These are phyloP conservation scores for Gracilaria vermiculophylla DNA, from an alignment of 23 red algal species.

Conservation along the genomic window DNA sequence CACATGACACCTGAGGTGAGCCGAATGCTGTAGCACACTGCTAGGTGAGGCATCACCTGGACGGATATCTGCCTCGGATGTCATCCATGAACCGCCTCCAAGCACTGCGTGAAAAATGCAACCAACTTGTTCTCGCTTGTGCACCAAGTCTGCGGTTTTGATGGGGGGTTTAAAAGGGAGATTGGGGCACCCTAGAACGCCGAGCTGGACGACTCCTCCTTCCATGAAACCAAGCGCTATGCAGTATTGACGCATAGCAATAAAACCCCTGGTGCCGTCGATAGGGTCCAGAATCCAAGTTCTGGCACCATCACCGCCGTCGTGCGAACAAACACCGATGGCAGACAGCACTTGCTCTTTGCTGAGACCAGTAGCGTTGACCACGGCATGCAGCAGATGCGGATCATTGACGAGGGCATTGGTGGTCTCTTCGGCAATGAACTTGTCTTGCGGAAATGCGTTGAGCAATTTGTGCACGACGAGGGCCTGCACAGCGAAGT, in stretches of 20 bases:
- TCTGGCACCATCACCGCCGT: constrained; percentile 52
- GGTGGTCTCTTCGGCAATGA: constrained; percentile 94
- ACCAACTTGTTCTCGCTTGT: neutral
- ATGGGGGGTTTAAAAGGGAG: neutral
- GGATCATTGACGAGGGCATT: constrained; percentile 33
- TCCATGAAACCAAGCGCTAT: constrained; percentile 87
- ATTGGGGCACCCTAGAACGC: constrained; percentile 95
- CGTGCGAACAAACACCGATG: constrained; percentile 53
- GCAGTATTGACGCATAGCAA: constrained; percentile 91
- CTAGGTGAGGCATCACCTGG: constrained; percentile 9
- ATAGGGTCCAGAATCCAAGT: constrained; percentile 98
- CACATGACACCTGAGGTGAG: constrained; percentile 15
- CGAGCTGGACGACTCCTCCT: constrained; percentile 54
- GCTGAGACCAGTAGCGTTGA: constrained; percentile 29
- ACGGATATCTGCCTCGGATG: constrained; percentile 17
- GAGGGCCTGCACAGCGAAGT: constrained; percentile 95
- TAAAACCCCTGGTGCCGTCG: constrained; percentile 95
- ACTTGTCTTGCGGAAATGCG: constrained; percentile 79
- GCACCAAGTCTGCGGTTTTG: too few relatives aligned
- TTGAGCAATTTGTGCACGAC: constrained; percentile 60
- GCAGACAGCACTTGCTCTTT: constrained; percentile 44
- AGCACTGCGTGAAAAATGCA: constrained; percentile 62
- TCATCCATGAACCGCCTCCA: constrained; percentile 49
- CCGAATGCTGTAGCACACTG: neutral
- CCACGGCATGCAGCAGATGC: constrained; percentile 45